Base-by-base conservation (phyloP, 129 eudicot species). In the Saposhnikovia divaricata region DNA sequence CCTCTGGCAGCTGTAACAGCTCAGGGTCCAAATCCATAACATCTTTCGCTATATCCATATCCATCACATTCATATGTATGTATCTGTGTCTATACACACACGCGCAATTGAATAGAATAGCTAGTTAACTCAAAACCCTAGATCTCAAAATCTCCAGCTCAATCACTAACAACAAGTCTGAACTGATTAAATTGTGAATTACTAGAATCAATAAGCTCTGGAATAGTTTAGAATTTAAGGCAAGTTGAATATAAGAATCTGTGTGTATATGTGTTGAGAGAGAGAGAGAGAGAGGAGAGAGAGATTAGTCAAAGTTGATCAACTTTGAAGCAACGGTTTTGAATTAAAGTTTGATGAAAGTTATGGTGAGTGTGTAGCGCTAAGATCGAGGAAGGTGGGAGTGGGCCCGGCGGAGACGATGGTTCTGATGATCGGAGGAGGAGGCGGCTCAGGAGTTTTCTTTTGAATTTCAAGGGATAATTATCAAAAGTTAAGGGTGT, bases 1-100 rank as follows among this genome's bases (percentile, higher is more conserved):
- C 87, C 79, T 84, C 87, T 6, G 84, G 79, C 4, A 84, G 81
- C 84, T 84, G 87, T 80, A 84, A 63, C 75, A 84, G 57, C 72
- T 84, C 87, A 25, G 87, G 82, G 72, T 84, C 84, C 70, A 84
- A 68, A 23, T 79, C 78, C 31, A 77, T 78, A 47, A 72, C 76
- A 71, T 84, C 87, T 34, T 78, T 84, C 37, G 15, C 77, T 6
- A 81, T 70, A 28, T 84, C 84, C 84, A 77, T 81, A 45, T 80
- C 87, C 87, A 84, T 84, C 55, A 50, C 70, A 23, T 61, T 66
- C 51, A 70, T 37, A 23, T 50, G 51, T 47, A 77, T 2, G 6
- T 50, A 59, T 46, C 50, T 11, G 50, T 46, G 50, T 46, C 15
- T 46, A 46, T 46, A 10, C 15, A 46, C 50, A 3, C 50, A 46